These are phyloP conservation scores for Orbilia javanica DNA, from an alignment of 2,329 filamentous ascomycete species.

Conservation along the genomic window DNA sequence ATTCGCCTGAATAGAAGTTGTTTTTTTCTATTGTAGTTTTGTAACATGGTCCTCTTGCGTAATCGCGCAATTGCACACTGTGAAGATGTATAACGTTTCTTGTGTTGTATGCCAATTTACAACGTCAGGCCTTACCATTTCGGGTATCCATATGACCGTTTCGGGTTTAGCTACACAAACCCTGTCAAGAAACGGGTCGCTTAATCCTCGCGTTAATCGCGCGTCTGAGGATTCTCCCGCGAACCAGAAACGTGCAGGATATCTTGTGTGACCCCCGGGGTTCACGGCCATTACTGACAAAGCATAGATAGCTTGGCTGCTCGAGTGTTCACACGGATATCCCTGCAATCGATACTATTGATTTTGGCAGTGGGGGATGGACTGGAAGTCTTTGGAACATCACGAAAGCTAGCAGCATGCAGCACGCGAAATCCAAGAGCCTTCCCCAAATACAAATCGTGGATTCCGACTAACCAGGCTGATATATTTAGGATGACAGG, in stretches of 20 bases:
- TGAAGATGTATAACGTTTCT: neutral
- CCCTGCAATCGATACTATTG: neutral
- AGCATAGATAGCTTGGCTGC: no score
- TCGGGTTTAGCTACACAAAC: neutral
- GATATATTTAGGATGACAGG: neutral
- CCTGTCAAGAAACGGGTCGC: neutral
- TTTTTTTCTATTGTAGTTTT: no score
- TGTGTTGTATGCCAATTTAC: neutral
- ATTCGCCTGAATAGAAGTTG: no score
- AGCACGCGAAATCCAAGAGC: neutral
- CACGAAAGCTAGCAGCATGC: neutral
- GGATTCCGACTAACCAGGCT: neutral
- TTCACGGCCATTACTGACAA: neutral
- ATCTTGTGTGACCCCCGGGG: neutral
- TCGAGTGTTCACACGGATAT: no score
- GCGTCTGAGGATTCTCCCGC: neutral
- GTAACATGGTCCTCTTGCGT: no score
- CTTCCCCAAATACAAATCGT: neutral
- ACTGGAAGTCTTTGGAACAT: neutral
- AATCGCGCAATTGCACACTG: no score
- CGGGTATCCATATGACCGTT: neutral
- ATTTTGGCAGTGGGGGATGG: neutral
- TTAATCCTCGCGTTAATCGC: neutral
- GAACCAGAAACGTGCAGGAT: neutral
- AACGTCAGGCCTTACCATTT: neutral